These are phyloP conservation scores for Sugiyamaella americana DNA, from an alignment of 805 yeast genomes.

Conservation along the genomic window DNA sequence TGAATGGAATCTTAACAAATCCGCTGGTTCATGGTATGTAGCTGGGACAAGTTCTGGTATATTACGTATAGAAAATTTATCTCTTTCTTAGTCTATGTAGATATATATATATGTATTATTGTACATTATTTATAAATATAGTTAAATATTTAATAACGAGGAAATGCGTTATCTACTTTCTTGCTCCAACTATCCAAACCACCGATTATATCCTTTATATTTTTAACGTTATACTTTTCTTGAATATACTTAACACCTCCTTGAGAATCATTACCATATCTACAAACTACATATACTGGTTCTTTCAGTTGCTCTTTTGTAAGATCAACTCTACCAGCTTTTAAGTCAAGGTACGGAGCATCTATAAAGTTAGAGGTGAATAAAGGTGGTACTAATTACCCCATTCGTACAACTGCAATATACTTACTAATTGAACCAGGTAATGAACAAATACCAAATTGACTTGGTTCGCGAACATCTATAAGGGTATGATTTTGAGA, in stretches of 20 bases:
- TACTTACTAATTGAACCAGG: constrained; percentile 43
- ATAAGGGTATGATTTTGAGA: constrained; percentile 35
- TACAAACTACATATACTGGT: constrained; percentile 60
- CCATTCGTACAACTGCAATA: no score
- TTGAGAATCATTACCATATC: constrained; percentile 90
- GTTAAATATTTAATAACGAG: constrained; percentile 62
- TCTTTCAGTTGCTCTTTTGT: constrained; percentile 22
- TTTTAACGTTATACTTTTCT: constrained; percentile 41
- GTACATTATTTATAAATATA: no score
- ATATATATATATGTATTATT: no score
- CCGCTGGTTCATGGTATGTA: constrained; percentile 45
- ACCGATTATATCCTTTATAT: constrained; percentile 66
- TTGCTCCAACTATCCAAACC: constrained; percentile 69
- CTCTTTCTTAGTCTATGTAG: background rate
- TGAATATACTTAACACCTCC: constrained; percentile 56
- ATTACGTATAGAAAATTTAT: constrained; percentile 34
- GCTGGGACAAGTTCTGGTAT: constrained; percentile 49
- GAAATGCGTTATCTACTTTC: constrained; percentile 53
- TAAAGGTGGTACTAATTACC: no score
- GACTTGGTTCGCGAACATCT: constrained; percentile 80
- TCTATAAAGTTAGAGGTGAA: constrained; percentile 24
- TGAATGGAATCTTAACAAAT: constrained; percentile 52
- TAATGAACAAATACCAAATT: constrained; percentile 60
- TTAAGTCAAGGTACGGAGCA: constrained; percentile 52
- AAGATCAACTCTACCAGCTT: constrained; percentile 28